phyloP scores from a whole-genome alignment of 2,329 filamentous ascomycete species.

The Fusarium humuli region DNA sequence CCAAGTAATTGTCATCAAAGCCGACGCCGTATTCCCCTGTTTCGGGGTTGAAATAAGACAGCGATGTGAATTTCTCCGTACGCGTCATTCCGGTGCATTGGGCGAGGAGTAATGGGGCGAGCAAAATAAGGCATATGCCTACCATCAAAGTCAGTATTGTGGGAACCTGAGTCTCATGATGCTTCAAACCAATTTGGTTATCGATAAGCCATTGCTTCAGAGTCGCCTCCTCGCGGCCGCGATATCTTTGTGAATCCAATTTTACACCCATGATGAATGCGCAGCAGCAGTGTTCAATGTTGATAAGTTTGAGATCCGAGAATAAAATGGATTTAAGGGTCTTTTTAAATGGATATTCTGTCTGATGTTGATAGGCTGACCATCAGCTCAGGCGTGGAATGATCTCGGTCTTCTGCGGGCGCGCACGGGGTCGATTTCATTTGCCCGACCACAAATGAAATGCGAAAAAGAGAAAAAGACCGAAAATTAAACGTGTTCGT shows the following conservation, averaged over 20 bases:
- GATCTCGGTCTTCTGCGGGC: slow-evolving; percentile 3
- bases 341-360: not conserved
- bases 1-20: slow-evolving; percentile 81
- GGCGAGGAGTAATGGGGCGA: slow-evolving; percentile 82
- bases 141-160: slow-evolving; percentile 20
- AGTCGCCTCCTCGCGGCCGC: not conserved
- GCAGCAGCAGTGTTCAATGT: no score
- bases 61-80: slow-evolving; percentile 85
- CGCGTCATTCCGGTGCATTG: slow-evolving; percentile 85
- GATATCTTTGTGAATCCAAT: not conserved
- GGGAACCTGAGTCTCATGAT: not conserved
- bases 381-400: slow-evolving; percentile 6
- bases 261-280: slow-evolving; percentile 3
- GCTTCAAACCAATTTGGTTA: slow-evolving; percentile 21
- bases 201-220: slow-evolving; percentile 30
- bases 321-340: not conserved
- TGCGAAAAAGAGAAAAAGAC: slow-evolving; percentile 2
- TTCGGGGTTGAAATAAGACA: slow-evolving; percentile 81
- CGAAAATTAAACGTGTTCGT: slow-evolving; percentile 13
- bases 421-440: not conserved
- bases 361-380: slow-evolving; percentile 1
- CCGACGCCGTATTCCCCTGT: slow-evolving; percentile 80
- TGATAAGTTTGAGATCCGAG: not conserved
- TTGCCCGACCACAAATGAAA: not conserved
- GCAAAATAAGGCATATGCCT: slow-evolving; percentile 87